A percentile compares a stretch with the other conserved stretches of the same genome.
Evolutionary conservation across 1,284 basidiomycete genomes (phyloP).

Genomic region (Puccinia horiana): DNA sequence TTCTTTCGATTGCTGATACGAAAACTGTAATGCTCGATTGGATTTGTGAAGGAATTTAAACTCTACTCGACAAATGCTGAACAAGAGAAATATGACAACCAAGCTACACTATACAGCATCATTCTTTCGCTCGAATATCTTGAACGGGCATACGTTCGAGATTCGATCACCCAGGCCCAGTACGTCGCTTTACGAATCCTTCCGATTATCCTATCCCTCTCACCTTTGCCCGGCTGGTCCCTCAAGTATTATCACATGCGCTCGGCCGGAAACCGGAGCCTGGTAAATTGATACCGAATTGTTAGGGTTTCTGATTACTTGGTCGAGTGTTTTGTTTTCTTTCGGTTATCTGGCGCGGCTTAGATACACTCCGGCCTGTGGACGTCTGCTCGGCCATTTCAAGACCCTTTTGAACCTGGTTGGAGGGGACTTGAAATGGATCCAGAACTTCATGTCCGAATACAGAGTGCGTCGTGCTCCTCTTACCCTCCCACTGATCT

Average conservation of each 20-base stretch:
- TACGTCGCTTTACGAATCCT: slow-evolving; percentile 62
- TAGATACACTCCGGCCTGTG: slow-evolving; percentile 95
- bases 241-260: neutral
- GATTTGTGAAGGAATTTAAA: slow-evolving; percentile 74
- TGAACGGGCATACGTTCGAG: slow-evolving; percentile 90
- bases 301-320: slow-evolving; percentile 2
- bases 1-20: too few relatives aligned
- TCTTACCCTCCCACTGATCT: neutral
- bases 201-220: neutral
- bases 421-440: slow-evolving; percentile 74
- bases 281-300: neutral
- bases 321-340: slow-evolving; percentile 17
- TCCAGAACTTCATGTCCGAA: slow-evolving; percentile 86
- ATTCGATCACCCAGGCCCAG: slow-evolving; percentile 85
- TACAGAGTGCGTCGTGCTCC: slow-evolving; percentile 69
- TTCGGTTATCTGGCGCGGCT: slow-evolving; percentile 53
- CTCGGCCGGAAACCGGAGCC: neutral
- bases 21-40: too few relatives aligned
- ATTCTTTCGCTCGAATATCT: slow-evolving; percentile 90
- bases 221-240: neutral
- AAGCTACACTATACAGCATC: slow-evolving; percentile 87
- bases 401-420: slow-evolving; percentile 95
- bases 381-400: slow-evolving; percentile 86
- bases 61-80: slow-evolving; percentile 85
- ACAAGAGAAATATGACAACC: slow-evolving; percentile 81